Evolutionary conservation across 2,329 filamentous ascomycete genomes (phyloP), one percentile per base, ranked within the genome.

Genomic region (Cladosporium sp.): DNA sequence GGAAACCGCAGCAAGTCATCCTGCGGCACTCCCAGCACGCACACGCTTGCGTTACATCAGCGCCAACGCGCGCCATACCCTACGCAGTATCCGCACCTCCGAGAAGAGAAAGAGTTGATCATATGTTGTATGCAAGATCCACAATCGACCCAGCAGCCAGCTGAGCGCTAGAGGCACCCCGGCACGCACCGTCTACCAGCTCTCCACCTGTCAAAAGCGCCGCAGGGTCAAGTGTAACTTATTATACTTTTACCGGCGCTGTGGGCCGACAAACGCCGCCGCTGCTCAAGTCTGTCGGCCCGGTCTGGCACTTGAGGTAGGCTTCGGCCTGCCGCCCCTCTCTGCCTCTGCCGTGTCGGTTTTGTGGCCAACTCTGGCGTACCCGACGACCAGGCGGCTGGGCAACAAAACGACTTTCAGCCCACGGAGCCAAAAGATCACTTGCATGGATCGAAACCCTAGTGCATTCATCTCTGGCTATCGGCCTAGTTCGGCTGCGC

Each of bases 331-430:
- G 30, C 49, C 48, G 59, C 48, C 32, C 49, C 30, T 63, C n/a
- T n/a, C n/a, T n/a, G n/a, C n/a, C n/a, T n/a, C 49, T 46, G 48
- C 60, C 49, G 60, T 51, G 6, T 48, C 58, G 23, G 21, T 39
- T n/a, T 28, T 30, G 39, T 25, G 16, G n/a, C 18, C n/a, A 26
- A 32, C 30, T 21, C 26, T 39, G 39, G 39, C 57, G 57, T 23
- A 39, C 39, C 57, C 57, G 36, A 48, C 25, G 28, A 61, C 58
- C 58, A 61, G 58, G 43, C 58, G 43, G 18, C 58, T 61, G 58
- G 58, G 58, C 58, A 51, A 51, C 16, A 51, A 14, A 51, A 23
- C 26, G 26, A 46, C 21, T 25, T 16, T 32, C 49, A 56, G 60
- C 34, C 60, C 54, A 62, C 54, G 43, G 48, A 62, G 30, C 43